These are phyloP conservation scores for Cenococcum geophilum DNA, from an alignment of 495 filamentous ascomycete genomes.

Conservation along the genomic window DNA sequence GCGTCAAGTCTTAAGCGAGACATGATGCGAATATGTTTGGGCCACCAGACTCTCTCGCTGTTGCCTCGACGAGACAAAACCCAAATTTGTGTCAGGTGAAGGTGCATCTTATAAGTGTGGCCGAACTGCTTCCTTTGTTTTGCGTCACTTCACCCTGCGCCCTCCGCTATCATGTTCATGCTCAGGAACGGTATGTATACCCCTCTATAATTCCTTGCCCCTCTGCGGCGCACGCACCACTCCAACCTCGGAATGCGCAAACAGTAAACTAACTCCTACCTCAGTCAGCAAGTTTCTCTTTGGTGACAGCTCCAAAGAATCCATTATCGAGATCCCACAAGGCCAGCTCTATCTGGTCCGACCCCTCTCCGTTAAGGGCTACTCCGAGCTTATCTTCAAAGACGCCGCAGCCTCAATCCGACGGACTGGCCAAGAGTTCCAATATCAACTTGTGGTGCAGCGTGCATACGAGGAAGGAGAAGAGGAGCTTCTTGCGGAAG, in stretches of 20 bases:
- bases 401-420: slow-evolving; percentile 89
- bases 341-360: slow-evolving; percentile 96
- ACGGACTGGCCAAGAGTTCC: slow-evolving; percentile 85
- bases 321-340: slow-evolving; percentile 87
- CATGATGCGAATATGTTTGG: too few relatives aligned
- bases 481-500: slow-evolving; percentile 77
- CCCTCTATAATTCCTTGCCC: slow-evolving; percentile 16
- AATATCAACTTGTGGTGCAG: slow-evolving; percentile 95
- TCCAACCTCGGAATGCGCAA: neutral
- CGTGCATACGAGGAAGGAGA: slow-evolving; percentile 96
- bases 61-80: too few relatives aligned
- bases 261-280: slow-evolving; percentile 3
- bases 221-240: neutral
- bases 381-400: slow-evolving; percentile 97
- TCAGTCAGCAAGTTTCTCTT: slow-evolving; percentile 89
- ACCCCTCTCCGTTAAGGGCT: slow-evolving; percentile 89
- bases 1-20: too few relatives aligned
- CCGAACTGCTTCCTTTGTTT: neutral
- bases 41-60: too few relatives aligned
- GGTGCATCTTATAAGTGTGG: neutral
- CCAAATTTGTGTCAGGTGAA: too few relatives aligned
- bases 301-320: slow-evolving; percentile 84
- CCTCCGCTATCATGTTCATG: slow-evolving; percentile 30
- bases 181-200: slow-evolving; percentile 29
- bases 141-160: neutral